Conservation (phyloP, 352 stramenopile species). For the Phytophthora sojae region DNA sequence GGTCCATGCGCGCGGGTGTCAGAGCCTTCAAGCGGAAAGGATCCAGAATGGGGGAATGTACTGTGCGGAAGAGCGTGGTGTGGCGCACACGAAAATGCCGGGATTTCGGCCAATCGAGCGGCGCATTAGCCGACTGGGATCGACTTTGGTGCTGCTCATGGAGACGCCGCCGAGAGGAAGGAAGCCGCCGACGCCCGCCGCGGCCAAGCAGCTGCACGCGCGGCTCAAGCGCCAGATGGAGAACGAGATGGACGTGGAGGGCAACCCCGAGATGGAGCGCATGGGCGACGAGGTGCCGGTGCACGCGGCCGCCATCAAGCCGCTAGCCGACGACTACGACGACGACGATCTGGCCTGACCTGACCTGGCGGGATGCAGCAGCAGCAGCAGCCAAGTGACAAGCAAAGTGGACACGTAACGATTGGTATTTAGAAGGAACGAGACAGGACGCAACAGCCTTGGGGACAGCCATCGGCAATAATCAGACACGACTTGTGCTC, state of each 20-base stretch:
- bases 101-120: constrained; percentile 6
- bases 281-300: constrained; percentile 73
- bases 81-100: constrained; percentile 15
- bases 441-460: background rate
- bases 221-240: constrained; percentile 83
- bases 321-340: constrained; percentile 77
- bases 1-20: constrained; percentile 62
- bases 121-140: constrained; percentile 2
- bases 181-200: constrained; percentile 35
- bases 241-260: constrained; percentile 67
- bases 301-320: constrained; percentile 62
- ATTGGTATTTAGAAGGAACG: constrained; percentile 29
- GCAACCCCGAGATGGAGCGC: constrained; percentile 59
- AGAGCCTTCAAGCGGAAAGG: constrained; percentile 31
- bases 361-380: background rate
- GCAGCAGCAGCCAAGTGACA: background rate
- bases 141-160: constrained; percentile 40
- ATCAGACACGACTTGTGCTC: constrained; percentile 7
- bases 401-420: constrained; percentile 6
- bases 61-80: constrained; percentile 6
- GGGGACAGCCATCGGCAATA: constrained; percentile 14
- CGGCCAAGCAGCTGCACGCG: constrained; percentile 68
- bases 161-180: constrained; percentile 72
- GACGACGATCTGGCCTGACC: constrained; percentile 62
- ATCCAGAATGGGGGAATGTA: constrained; percentile 33